Evolutionary conservation across 108 stramenopile genomes (phyloP).

Genomic region (Nitzschia palea): DNA sequence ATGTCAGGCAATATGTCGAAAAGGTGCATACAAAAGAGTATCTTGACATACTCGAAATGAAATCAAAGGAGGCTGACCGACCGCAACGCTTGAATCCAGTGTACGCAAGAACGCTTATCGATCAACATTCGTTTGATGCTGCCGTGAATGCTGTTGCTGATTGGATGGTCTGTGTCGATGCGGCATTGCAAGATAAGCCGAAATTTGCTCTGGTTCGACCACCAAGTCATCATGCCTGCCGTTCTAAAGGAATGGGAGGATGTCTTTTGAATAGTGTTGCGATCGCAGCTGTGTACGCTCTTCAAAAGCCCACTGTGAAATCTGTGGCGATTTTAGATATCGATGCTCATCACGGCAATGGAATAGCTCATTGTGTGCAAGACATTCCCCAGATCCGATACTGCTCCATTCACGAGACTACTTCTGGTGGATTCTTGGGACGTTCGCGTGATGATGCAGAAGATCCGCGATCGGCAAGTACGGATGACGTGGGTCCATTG

Average conservation of each 20-base stretch:
- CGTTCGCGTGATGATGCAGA: conserved; percentile 39
- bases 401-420: conserved; percentile 10
- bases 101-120: conserved; percentile 7
- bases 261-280: conserved; percentile 65
- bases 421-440: conserved; percentile 45
- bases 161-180: conserved; percentile 22
- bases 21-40: conserved; percentile 14
- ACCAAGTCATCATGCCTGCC: conserved; percentile 32
- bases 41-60: neutral
- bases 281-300: conserved; percentile 23
- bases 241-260: conserved; percentile 37
- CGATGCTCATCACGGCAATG: conserved; percentile 64
- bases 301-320: conserved; percentile 8
- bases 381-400: conserved; percentile 51
- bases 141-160: conserved; percentile 16
- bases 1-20: neutral
- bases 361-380: conserved; percentile 39
- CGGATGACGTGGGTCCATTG: conserved; percentile 30
- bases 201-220: conserved; percentile 31
- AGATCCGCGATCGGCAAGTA: conserved; percentile 1
- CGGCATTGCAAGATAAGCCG: neutral
- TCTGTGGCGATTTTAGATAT: conserved; percentile 48
- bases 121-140: conserved; percentile 17
- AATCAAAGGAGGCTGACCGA: conserved; percentile 8
- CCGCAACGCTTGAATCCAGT: conserved; percentile 17